phyloP scores from a whole-genome alignment of 2,329 filamentous ascomycete genomes.

The Aspergillus ibericus region DNA sequence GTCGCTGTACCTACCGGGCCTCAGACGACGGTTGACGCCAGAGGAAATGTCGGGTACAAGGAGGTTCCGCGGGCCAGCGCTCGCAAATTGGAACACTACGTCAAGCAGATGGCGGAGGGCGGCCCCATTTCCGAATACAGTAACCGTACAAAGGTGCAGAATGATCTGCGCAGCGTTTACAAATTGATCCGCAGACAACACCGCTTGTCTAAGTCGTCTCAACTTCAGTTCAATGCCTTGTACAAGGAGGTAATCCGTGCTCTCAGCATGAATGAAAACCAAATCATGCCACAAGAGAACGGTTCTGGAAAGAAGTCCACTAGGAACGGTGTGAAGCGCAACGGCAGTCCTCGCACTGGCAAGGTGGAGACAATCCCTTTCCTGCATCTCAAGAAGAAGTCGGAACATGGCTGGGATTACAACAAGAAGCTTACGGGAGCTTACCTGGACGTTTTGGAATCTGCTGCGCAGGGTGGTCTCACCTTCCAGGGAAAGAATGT shows the following conservation, averaged over 20 bases:
- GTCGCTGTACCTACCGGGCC: constrained; percentile 89
- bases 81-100: constrained; percentile 96
- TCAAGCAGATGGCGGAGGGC: constrained; percentile 96
- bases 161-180: constrained; percentile 91
- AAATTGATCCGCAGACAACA: constrained; percentile 98
- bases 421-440: constrained; percentile 96
- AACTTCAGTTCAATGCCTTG: constrained; percentile 91
- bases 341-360: constrained; percentile 66
- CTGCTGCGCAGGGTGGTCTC: constrained; percentile 82
- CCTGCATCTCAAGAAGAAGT: constrained; percentile 95
- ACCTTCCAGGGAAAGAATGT: constrained; percentile 94
- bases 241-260: constrained; percentile 95
- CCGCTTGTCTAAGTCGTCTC: constrained; percentile 93
- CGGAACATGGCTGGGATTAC: constrained; percentile 96
- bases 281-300: constrained; percentile 88
- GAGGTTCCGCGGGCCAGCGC: constrained; percentile 85
- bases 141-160: constrained; percentile 96
- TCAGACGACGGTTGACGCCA: constrained; percentile 85
- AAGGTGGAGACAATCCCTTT: constrained; percentile 98
- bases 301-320: constrained; percentile 60
- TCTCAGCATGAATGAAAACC: constrained; percentile 94
- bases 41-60: constrained; percentile 88
- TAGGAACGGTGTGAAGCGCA: constrained; percentile 51
- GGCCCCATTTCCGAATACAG: constrained; percentile 99
- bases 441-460: constrained; percentile 89